phyloP scores from a whole-genome alignment of 2,329 filamentous ascomycete species.

The Microsporum canis region DNA sequence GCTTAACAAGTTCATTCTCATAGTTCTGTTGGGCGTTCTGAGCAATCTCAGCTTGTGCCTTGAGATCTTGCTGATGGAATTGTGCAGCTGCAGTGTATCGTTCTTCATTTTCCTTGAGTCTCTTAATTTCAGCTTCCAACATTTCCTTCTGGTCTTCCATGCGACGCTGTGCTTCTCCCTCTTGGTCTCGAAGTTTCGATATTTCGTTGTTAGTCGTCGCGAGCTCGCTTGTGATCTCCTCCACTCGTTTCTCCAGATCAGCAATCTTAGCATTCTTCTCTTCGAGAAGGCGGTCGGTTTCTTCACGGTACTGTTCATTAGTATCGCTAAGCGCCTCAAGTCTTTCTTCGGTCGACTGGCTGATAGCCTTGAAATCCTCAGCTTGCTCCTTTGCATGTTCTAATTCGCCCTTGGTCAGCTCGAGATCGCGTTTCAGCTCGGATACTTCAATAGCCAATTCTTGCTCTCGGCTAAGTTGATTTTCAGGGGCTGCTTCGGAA shows the following conservation, averaged over 20 bases:
- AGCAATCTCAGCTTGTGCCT: slow-evolving; percentile 86
- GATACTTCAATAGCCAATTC: slow-evolving; percentile 74
- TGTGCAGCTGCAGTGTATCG: slow-evolving; percentile 67
- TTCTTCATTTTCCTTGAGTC: slow-evolving; percentile 74
- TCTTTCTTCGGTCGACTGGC: slow-evolving; percentile 77
- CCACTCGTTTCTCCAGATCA: slow-evolving; percentile 70
- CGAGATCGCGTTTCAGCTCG: slow-evolving; percentile 76
- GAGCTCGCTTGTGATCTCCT: slow-evolving; percentile 74
- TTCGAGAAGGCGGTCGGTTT: slow-evolving; percentile 63
- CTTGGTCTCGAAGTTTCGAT: slow-evolving; percentile 64
- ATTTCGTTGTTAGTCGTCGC: slow-evolving; percentile 72
- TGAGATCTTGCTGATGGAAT: slow-evolving; percentile 82
- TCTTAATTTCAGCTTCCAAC: slow-evolving; percentile 65
- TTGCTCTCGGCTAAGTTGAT: slow-evolving; percentile 56
- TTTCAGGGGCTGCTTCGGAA: slow-evolving; percentile 43
- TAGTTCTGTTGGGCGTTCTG: slow-evolving; percentile 90
- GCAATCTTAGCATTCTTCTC: slow-evolving; percentile 70
- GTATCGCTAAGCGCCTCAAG: slow-evolving; percentile 67
- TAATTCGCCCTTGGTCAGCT: slow-evolving; percentile 67
- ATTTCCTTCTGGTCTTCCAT: slow-evolving; percentile 72
- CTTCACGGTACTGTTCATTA: slow-evolving; percentile 76
- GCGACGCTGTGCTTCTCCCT: slow-evolving; percentile 59
- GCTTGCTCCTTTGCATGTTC: slow-evolving; percentile 69
- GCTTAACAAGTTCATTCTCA: slow-evolving; percentile 85
- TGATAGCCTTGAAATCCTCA: slow-evolving; percentile 80